Percentiles rank a stretch among this genome's conserved stretches.
Conservation (phyloP, 139 green algal species). For the Chlamydomonas eustigma region DNA sequence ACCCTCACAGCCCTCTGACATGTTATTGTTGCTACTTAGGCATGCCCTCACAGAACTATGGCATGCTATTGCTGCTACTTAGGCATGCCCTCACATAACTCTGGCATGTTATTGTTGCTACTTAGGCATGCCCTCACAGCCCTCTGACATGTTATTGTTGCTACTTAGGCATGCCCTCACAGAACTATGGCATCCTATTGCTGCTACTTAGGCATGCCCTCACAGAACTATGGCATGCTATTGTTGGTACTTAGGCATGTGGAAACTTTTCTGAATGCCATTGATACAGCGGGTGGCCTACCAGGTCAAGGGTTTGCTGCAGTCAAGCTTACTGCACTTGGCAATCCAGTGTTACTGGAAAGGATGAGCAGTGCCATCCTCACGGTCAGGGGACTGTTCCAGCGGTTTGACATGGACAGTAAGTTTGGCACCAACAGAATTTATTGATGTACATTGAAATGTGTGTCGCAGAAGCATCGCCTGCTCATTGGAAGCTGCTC, state of each 20-base stretch:
- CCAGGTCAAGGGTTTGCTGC: slow-evolving; percentile 69
- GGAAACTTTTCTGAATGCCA: slow-evolving; percentile 46
- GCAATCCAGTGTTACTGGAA: slow-evolving; percentile 75
- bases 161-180: background rate
- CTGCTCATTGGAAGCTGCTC: no score
- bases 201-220: background rate
- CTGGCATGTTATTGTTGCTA: background rate
- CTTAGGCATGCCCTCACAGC: background rate
- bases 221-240: background rate
- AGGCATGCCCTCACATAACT: background rate
- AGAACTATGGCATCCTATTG: background rate
- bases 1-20: no score
- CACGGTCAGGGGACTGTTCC: slow-evolving; percentile 61
- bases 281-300: slow-evolving; percentile 53
- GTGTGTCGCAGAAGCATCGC: no score
- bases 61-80: background rate
- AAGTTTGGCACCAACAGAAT: no score
- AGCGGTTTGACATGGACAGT: slow-evolving; percentile 61
- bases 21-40: no score
- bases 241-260: slow-evolving; percentile 32
- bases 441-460: no score
- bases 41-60: no score
- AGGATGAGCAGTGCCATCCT: slow-evolving; percentile 51
- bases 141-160: background rate
- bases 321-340: slow-evolving; percentile 86